phyloP scores from a whole-genome alignment of 148 eudicot genomes.

The Rhododendron ferrugineum region DNA sequence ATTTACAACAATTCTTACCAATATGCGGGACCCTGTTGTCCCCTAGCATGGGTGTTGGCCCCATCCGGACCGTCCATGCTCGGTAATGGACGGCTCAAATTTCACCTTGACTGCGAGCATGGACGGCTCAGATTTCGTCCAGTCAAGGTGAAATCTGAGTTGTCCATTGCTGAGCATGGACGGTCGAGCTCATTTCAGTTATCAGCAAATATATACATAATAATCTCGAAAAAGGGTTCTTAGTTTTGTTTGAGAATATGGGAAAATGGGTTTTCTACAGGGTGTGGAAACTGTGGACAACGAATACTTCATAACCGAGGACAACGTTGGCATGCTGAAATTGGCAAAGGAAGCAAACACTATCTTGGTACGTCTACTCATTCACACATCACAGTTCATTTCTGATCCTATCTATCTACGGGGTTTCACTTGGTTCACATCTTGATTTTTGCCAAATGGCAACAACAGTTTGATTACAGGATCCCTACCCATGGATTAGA shows the following conservation, averaged over 20 bases:
- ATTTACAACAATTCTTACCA: no score
- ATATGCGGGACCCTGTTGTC: no score
- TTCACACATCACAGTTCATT: not conserved
- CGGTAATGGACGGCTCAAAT: no score
- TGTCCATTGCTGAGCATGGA: no score
- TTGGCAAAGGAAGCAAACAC: constrained; percentile 77
- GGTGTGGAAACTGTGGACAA: constrained; percentile 63
- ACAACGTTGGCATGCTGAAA: constrained; percentile 66
- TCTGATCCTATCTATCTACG: not conserved
- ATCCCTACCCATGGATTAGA: constrained; percentile 43
- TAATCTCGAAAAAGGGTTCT: not conserved
- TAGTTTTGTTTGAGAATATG: not conserved
- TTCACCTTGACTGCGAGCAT: no score
- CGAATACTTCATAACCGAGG: constrained; percentile 69
- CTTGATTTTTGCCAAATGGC: not conserved
- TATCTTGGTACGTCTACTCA: constrained; percentile 40
- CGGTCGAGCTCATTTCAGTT: no score
- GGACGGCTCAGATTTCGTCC: no score
- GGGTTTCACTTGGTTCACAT: not conserved
- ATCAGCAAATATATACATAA: not conserved
- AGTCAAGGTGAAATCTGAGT: no score
- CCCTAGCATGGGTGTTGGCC: no score
- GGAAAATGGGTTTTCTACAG: constrained; percentile 20
- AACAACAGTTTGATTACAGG: constrained; percentile 75
- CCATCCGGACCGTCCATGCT: no score